Evolutionary conservation across 2,329 filamentous ascomycete genomes (phyloP).

Genomic region (Fusarium begoniae): DNA sequence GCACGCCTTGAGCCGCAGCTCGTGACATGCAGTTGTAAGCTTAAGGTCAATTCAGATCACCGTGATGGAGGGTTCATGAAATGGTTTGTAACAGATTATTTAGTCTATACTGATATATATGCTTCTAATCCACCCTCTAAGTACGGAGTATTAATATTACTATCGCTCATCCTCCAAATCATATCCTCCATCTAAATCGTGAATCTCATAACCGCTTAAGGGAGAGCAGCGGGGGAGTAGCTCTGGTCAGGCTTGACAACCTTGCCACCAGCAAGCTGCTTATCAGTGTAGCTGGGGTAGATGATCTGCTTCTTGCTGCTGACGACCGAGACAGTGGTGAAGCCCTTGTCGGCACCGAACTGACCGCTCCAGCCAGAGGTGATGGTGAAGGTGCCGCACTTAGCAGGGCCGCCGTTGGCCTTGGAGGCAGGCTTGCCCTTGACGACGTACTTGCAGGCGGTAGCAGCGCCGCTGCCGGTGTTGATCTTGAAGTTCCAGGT

Average conservation of each 20-base stretch:
- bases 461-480: conserved; percentile 52
- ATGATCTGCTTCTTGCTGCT: conserved; percentile 54
- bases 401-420: conserved; percentile 50
- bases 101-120: conserved; percentile 4
- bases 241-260: conserved; percentile 60
- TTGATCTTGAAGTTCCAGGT: conserved; percentile 56
- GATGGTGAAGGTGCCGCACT: conserved; percentile 60
- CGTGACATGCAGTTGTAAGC: accelerated
- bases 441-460: conserved; percentile 42
- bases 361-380: conserved; percentile 65
- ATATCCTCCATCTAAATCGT: not conserved
- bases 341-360: conserved; percentile 61
- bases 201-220: not conserved
- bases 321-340: conserved; percentile 62
- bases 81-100: not conserved
- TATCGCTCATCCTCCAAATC: not conserved
- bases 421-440: conserved; percentile 47
- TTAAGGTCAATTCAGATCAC: not conserved
- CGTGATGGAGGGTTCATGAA: accelerated
- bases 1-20: not conserved
- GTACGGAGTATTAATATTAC: conserved; percentile 6
- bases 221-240: conserved; percentile 48
- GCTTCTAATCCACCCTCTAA: not conserved
- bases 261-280: conserved; percentile 54
- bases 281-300: conserved; percentile 63